Conservation (phyloP, 441 rosid species). For the Erodium moschatum region DNA sequence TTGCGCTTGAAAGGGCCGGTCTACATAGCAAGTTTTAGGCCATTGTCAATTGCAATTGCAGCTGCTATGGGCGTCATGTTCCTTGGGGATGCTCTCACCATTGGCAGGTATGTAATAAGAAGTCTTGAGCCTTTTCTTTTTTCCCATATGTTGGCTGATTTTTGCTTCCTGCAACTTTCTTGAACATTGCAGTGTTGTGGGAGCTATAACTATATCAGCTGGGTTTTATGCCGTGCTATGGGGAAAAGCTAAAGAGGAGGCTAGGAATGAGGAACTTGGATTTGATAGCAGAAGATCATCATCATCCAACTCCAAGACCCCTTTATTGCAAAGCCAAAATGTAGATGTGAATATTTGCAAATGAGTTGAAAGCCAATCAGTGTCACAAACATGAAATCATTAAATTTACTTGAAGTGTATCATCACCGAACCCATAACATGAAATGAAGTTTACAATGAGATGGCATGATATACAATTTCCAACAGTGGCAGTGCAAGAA, state of each 20-base stretch:
- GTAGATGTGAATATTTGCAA: conserved; percentile 2
- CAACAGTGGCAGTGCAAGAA: no score
- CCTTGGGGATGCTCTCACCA: conserved; percentile 43
- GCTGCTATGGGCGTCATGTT: conserved; percentile 51
- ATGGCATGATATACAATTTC: not conserved
- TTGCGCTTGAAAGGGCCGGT: conserved; percentile 58
- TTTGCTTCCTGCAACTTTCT: not conserved
- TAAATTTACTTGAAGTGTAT: not conserved
- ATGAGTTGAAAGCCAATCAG: not conserved
- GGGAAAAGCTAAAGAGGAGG: conserved; percentile 5
- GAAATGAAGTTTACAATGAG: not conserved
- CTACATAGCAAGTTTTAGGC: conserved; percentile 55
- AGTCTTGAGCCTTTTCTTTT: no score
- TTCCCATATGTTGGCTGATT: no score
- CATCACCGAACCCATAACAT: not conserved
- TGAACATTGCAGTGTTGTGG: conserved; percentile 3
- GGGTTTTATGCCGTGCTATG: conserved; percentile 4
- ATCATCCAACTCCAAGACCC: not conserved
- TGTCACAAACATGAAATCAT: not conserved
- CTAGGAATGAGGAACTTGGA: not conserved
- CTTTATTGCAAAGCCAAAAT: not conserved
- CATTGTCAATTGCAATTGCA: conserved; percentile 44
- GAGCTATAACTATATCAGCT: not conserved
- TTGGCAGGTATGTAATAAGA: conserved; percentile 39
- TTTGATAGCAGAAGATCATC: not conserved